phyloP scores from a whole-genome alignment of 345 rosid genomes.

The Kandelia obovata region DNA sequence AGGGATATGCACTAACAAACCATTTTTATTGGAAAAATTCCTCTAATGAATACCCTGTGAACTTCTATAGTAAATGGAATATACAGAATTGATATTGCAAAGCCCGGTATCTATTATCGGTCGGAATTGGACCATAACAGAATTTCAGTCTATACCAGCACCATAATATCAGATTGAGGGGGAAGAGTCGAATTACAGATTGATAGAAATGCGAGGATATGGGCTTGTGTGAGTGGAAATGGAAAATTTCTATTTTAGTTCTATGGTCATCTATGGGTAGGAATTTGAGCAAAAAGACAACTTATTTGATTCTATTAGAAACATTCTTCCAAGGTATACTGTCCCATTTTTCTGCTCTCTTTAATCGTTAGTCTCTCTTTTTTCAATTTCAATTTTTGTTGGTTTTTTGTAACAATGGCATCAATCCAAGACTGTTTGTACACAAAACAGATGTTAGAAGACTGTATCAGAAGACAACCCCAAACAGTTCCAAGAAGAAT shows the following conservation, averaged over 20 bases:
- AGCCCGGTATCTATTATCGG: too few relatives aligned
- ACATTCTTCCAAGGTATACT: neutral
- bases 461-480: neutral
- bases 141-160: too few relatives aligned
- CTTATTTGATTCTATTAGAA: neutral
- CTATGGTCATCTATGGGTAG: too few relatives aligned
- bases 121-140: too few relatives aligned
- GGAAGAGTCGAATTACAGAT: too few relatives aligned
- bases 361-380: neutral
- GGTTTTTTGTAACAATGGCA: neutral
- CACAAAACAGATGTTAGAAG: neutral
- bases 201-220: too few relatives aligned
- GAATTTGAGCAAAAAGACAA: neutral
- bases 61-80: too few relatives aligned
- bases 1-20: too few relatives aligned
- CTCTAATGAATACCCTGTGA: too few relatives aligned
- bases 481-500: conserved; percentile 1
- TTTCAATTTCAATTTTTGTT: neutral
- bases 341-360: neutral
- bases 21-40: too few relatives aligned
- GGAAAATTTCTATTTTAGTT: neutral
- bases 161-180: too few relatives aligned
- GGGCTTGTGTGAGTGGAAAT: neutral
- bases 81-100: too few relatives aligned
- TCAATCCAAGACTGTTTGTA: neutral